Base-by-base conservation (phyloP, 2,329 filamentous ascomycete species). In the Sclerotinia sclerotiorum region DNA sequence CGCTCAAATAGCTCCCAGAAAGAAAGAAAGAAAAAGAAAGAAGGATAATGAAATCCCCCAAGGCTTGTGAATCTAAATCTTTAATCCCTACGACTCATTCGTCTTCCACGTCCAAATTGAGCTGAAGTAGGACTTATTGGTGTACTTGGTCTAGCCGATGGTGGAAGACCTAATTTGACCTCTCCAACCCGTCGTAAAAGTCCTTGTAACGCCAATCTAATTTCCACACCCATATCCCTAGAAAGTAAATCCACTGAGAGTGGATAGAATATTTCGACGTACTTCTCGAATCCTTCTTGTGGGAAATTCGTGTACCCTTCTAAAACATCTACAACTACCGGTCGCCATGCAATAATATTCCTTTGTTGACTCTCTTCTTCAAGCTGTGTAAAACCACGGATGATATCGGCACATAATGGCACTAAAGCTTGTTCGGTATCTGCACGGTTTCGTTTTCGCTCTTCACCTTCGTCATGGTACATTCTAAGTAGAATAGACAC, bases 351-450 rank as follows among this genome's bases (percentile, higher is more conserved):
- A 35, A 96, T 87, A 67, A 99, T 97, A 79, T 99, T 99, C 68
- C 95, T 87, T 78, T 98, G 94, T 80, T 99, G 95, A 39, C 92
- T 96, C 77, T 99, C 96, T 78, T 97, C 94, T 77, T 98, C 95
- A 3, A 99, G 88, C 5, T 85, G 84, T 15, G 93, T 88, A 79
- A 97, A 99, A 19, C 90, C 90, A 49, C 88, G 86, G 70, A 99
- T 90, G 71, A 99, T 97, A 79, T 99, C 95, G 76, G 91, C 92
- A 82, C 95, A 99, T 5, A 99, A 86, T 69, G 96, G 96, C 35
- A 99, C 92, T 35, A 99, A 84, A 1, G 95, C 96, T 52, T 89
- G 89, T 81, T 99, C 95, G 0, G 96, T 97, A 72, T 97, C 92
- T 2, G 85, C 84, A 54, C 94, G 87, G 74, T 87, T 93, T 70